phyloP scores from a whole-genome alignment of 2,329 filamentous ascomycete species.

The Paraphaeosphaeria sporulosa region DNA sequence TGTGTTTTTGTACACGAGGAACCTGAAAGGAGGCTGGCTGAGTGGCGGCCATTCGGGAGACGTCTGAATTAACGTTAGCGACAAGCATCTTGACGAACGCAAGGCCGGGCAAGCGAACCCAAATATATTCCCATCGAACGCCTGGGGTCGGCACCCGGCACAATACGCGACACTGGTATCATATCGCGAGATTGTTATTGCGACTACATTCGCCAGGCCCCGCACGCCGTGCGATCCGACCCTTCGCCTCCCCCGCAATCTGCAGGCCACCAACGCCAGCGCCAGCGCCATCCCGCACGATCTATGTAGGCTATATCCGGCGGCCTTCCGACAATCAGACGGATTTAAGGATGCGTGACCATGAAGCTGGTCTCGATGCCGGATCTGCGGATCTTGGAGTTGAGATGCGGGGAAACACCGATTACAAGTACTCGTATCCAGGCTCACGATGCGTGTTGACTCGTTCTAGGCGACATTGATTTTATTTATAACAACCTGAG shows the following conservation, averaged over 20 bases:
- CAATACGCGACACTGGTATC: not conserved
- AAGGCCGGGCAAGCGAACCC: not conserved
- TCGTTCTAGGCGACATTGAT: not conserved
- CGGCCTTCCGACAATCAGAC: not conserved
- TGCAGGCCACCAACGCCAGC: not conserved
- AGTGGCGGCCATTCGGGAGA: not conserved
- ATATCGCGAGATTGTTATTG: not conserved
- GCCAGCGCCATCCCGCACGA: not conserved
- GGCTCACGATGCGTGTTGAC: not conserved
- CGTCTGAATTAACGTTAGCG: not conserved
- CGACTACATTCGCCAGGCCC: not conserved
- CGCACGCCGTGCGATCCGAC: not conserved
- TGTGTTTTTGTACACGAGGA: not conserved
- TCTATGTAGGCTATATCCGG: not conserved
- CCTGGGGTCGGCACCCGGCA: not conserved
- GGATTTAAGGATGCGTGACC: not conserved
- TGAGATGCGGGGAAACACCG: not conserved
- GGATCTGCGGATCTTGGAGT: not conserved
- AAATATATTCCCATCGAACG: not conserved
- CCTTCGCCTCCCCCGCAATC: slow-evolving; percentile 2
- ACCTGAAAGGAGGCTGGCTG: not conserved
- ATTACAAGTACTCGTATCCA: not conserved
- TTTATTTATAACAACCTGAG: not conserved
- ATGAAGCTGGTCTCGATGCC: not conserved
- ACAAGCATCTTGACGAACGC: not conserved